These are phyloP conservation scores for Arachis monticola DNA, from an alignment of 331 rosid genomes.

Conservation along the genomic window DNA sequence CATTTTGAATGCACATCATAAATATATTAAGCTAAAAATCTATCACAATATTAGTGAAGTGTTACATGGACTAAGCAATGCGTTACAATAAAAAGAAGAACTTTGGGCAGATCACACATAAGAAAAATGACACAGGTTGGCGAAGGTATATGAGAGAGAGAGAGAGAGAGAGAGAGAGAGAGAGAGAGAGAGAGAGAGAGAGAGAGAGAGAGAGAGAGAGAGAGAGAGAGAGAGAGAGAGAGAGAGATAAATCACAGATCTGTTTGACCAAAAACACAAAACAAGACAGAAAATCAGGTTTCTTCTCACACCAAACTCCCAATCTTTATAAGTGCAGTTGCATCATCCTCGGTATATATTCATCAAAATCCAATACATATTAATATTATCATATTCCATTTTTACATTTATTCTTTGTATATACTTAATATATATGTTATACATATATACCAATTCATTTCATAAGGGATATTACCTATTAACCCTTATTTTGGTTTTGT, in stretches of 20 bases:
- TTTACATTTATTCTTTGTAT: background rate
- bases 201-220: too few relatives aligned
- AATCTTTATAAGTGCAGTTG: background rate
- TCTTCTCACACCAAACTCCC: background rate
- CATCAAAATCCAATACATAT: too few relatives aligned
- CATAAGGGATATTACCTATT: background rate
- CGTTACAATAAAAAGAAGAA: background rate
- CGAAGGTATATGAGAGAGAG: too few relatives aligned
- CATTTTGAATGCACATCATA: background rate
- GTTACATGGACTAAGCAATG: background rate
- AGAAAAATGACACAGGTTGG: too few relatives aligned
- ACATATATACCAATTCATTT: background rate
- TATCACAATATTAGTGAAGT: background rate
- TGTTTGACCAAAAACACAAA: conserved; percentile 16
- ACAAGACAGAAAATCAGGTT: conserved; percentile 2
- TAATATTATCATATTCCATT: background rate
- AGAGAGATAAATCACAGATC: background rate
- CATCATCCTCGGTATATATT: background rate
- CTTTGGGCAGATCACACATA: background rate
- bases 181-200: too few relatives aligned
- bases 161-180: too few relatives aligned
- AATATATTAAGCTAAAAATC: background rate
- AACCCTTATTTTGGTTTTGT: conserved; percentile 2
- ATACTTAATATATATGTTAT: background rate
- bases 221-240: too few relatives aligned